phyloP scores from a whole-genome alignment of 441 rosid genomes.

The Euphorbia corollata region DNA sequence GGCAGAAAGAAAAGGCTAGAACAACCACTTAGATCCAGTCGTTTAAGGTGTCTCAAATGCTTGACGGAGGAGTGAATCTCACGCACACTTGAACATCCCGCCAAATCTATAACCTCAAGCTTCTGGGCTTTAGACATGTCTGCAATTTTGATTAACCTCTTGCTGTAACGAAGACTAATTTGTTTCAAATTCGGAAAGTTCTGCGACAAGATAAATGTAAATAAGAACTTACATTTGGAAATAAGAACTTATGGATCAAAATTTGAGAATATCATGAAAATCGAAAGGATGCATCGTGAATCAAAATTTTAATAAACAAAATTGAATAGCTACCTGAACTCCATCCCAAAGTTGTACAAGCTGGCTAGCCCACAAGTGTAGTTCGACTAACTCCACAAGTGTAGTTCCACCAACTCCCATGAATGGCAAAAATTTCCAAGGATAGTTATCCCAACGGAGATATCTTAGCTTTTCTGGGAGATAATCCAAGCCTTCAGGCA shows the following conservation, averaged over 20 bases:
- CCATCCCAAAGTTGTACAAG: conserved; percentile 7
- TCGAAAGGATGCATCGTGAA: too few species aligned
- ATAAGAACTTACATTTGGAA: too few species aligned
- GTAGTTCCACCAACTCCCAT: neutral
- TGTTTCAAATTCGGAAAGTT: neutral
- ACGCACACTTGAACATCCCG: too few species aligned
- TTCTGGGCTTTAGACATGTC: neutral
- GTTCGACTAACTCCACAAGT: too few species aligned
- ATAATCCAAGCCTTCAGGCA: neutral
- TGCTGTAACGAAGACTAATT: neutral
- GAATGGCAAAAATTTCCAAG: conserved; percentile 1
- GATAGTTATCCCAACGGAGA: neutral
- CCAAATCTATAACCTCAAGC: too few species aligned
- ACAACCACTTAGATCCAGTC: too few species aligned
- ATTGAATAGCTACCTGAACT: neutral
- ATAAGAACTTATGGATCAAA: too few species aligned
- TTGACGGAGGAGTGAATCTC: too few species aligned
- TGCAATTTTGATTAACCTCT: neutral
- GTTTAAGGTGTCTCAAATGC: too few species aligned
- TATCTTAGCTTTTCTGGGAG: neutral
- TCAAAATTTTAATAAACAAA: neutral
- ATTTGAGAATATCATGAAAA: too few species aligned
- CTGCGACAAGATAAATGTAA: neutral
- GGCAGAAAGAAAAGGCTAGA: too few species aligned
- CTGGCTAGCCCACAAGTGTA: neutral